These are phyloP conservation scores for Gossypium australe DNA, from an alignment of 345 rosid species.

Conservation along the genomic window DNA sequence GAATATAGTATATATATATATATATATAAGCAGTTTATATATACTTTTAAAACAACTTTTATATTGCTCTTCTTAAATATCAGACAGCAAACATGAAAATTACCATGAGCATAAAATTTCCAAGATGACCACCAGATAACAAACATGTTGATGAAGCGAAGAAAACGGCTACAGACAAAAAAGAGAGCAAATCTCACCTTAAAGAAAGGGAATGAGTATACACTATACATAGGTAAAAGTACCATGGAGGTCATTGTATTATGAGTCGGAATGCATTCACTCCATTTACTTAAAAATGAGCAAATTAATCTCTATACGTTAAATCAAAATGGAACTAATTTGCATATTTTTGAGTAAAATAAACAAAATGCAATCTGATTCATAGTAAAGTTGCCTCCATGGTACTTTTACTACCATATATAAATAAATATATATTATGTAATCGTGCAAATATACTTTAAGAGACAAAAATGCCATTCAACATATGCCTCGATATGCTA, in stretches of 20 bases:
- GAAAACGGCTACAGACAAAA: not conserved
- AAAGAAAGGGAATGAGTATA: not conserved
- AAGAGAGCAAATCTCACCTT: not conserved
- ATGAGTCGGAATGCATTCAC: no score
- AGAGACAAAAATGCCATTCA: not conserved
- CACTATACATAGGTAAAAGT: not conserved
- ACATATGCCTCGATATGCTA: not conserved
- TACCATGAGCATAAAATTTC: conserved; percentile 8
- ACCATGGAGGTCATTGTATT: no score
- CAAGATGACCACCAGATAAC: not conserved
- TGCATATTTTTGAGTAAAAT: no score
- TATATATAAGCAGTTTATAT: not conserved
- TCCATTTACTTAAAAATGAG: no score
- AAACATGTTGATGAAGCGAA: not conserved
- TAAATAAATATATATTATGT: not conserved
- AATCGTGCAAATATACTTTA: not conserved
- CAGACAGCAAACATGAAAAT: conserved; percentile 9
- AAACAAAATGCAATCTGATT: no score
- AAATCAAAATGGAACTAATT: no score
- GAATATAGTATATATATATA: not conserved
- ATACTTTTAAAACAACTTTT: not conserved
- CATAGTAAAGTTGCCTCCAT: no score
- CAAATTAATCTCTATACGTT: no score
- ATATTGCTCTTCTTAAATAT: conserved; percentile 2
- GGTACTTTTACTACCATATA: not conserved